phyloP scores from a whole-genome alignment of 2,329 filamentous ascomycete species.

The Phialophora tarda region DNA sequence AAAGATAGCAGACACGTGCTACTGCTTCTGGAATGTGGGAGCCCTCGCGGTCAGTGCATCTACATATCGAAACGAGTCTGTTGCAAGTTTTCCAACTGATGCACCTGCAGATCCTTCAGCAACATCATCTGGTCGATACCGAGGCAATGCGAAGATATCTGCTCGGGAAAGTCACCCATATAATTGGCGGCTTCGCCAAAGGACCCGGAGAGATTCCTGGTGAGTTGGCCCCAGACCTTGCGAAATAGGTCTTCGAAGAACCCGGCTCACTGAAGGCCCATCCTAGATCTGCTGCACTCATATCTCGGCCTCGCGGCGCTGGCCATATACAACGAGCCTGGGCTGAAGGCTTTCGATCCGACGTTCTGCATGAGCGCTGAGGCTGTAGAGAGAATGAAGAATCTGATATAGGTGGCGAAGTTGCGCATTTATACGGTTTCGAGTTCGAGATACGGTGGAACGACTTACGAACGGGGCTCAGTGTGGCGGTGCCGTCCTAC shows the following conservation, averaged over 20 bases:
- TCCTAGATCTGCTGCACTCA: conserved; percentile 77
- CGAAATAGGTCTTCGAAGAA: neutral
- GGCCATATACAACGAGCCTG: conserved; percentile 71
- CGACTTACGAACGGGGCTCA: neutral
- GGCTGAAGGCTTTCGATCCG: conserved; percentile 73
- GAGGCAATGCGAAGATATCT: conserved; percentile 75
- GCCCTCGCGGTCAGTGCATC: conserved; percentile 57
- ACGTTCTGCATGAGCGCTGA: conserved; percentile 73
- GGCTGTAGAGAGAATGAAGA: conserved; percentile 48
- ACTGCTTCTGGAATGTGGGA: conserved; percentile 87
- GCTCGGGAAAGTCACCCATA: conserved; percentile 82
- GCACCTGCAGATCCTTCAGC: conserved; percentile 60
- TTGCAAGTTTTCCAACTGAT: conserved; percentile 28
- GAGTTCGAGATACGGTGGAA: neutral
- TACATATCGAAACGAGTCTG: neutral
- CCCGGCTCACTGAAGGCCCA: conserved; percentile 38
- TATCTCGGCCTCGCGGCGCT: conserved; percentile 86
- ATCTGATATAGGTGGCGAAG: conserved; percentile 49
- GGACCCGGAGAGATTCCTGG: conserved; percentile 63
- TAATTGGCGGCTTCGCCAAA: conserved; percentile 83
- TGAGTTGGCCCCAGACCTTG: conserved; percentile 1
- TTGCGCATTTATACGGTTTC: conserved; percentile 13
- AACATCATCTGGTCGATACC: conserved; percentile 63
- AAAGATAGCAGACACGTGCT: conserved; percentile 93
- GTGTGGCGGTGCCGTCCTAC: neutral